A percentile compares a stretch with the other conserved stretches of the same genome.
phyloP scores from a whole-genome alignment of 2,329 filamentous ascomycete genomes.

The Ilyonectria mors-panacis region DNA sequence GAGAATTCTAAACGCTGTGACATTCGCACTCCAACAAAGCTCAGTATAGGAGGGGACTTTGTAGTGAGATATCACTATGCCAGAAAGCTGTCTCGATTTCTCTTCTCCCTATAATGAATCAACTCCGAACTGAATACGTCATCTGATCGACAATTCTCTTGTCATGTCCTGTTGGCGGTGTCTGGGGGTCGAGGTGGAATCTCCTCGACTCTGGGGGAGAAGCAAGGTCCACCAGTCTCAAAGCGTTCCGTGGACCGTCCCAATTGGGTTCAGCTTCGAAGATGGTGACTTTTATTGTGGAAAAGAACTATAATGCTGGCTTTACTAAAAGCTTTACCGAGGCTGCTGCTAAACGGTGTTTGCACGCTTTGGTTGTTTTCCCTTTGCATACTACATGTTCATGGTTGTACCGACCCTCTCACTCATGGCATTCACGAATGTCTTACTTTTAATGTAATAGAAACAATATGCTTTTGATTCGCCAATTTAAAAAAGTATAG shows the following conservation, averaged over 20 bases:
- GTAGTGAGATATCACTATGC: not conserved
- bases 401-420: too few species aligned
- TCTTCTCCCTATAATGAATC: not conserved
- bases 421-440: too few species aligned
- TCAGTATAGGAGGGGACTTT: not conserved
- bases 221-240: constrained; percentile 15
- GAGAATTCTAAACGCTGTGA: not conserved
- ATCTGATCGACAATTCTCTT: not conserved
- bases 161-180: not conserved
- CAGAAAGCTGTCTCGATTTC: not conserved
- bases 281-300: not conserved
- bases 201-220: too few species aligned
- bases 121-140: not conserved
- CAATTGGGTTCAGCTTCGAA: not conserved
- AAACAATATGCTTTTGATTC: not conserved
- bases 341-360: not conserved
- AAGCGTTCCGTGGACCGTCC: constrained; percentile 11
- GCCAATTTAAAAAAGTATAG: not conserved
- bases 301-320: too few species aligned
- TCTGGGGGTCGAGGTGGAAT: too few species aligned
- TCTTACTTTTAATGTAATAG: not conserved
- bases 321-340: not conserved
- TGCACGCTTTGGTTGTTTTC: not conserved
- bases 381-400: not conserved
- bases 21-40: not conserved